Base-by-base conservation (phyloP, 78 protist species). In the Dictyostelium citrinum region DNA sequence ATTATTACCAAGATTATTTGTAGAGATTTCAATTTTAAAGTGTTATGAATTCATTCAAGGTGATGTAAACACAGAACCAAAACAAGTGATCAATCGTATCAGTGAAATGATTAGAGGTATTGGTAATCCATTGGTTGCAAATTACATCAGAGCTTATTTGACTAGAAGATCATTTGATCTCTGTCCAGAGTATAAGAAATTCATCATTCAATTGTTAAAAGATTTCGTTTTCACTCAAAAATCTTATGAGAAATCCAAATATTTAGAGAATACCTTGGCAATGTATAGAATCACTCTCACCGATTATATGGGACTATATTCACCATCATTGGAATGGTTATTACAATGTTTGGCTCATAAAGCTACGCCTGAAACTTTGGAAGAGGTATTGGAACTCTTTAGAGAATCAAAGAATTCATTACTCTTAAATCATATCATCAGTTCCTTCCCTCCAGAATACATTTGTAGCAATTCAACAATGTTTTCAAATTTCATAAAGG, bases 51-150 rank as follows among this genome's bases (percentile, higher is more conserved):
- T 97, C 67, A 68, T 98, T 49, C 68, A 72, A 60, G 90, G 90
- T 27, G 84, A 83, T 75, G 43, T 20, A 3, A 78, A 81, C 51
- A 61, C 91, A 7, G 82, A 49, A 33, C 95, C 84, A 74, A 29
- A 27, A 64, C 45, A 51, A 35, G 92, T 83, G 4, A 71, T 94
- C 22, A 76, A 82, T 20, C 10, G 97, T 29, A 29, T 97, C 67
- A 75, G 58, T 35, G 55, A 39, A 39, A 83, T 75, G 79, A 93
- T 96, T 41, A 49, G 96, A 12, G 95, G 97, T 76, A 91, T 94
- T 58, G 97, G 97, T 27, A 97, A 98, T 75, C 98, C 98, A 33
- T 90, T 98, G 41, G 97, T 97, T 22, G 93, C 97, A 27, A 74
- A 61, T 82, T 98, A 98, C 82, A 71, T 93, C 16, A 84, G 98